These are phyloP conservation scores for Phylloboletellus chloephorus DNA, from an alignment of 1,284 basidiomycete species.

Conservation along the genomic window DNA sequence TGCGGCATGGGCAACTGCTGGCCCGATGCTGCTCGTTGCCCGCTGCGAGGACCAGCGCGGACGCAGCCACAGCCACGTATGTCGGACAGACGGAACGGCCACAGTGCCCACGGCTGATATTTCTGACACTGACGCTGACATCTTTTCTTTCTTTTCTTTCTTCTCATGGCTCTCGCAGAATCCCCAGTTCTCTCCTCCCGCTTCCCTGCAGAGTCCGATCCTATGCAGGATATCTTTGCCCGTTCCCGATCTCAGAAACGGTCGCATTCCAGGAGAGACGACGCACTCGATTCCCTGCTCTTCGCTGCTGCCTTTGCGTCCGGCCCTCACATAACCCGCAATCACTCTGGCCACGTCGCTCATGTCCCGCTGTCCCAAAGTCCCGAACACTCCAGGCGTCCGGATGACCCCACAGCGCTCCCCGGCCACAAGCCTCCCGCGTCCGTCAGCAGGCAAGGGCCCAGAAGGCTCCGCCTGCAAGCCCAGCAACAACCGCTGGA, in stretches of 20 bases:
- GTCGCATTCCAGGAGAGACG: slow-evolving; percentile 49
- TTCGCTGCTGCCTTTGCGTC: slow-evolving; percentile 67
- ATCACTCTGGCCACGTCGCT: slow-evolving; percentile 41
- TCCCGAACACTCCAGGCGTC: slow-evolving; percentile 43
- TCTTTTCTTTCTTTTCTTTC: background rate
- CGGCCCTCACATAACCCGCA: slow-evolving; percentile 66
- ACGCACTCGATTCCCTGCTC: slow-evolving; percentile 66
- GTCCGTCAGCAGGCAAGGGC: slow-evolving; percentile 69
- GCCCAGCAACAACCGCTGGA: slow-evolving; percentile 17
- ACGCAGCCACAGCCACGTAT: no score
- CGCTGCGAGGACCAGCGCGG: no score
- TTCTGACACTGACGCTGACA: slow-evolving; percentile 6
- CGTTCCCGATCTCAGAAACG: slow-evolving; percentile 36
- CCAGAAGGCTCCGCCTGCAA: slow-evolving; percentile 53
- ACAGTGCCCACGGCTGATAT: no score
- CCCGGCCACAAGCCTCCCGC: slow-evolving; percentile 42
- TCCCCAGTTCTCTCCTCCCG: slow-evolving; percentile 24
- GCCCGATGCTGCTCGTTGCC: no score
- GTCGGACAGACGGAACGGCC: no score
- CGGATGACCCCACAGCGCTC: slow-evolving; percentile 33
- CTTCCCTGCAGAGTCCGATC: slow-evolving; percentile 32
- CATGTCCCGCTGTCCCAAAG: slow-evolving; percentile 61
- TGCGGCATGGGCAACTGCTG: no score
- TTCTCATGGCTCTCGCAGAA: slow-evolving; percentile 30
- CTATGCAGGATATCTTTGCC: slow-evolving; percentile 40